phyloP scores from a whole-genome alignment of 73 alveolate genomes.

The Paramecium tetraurelia region DNA sequence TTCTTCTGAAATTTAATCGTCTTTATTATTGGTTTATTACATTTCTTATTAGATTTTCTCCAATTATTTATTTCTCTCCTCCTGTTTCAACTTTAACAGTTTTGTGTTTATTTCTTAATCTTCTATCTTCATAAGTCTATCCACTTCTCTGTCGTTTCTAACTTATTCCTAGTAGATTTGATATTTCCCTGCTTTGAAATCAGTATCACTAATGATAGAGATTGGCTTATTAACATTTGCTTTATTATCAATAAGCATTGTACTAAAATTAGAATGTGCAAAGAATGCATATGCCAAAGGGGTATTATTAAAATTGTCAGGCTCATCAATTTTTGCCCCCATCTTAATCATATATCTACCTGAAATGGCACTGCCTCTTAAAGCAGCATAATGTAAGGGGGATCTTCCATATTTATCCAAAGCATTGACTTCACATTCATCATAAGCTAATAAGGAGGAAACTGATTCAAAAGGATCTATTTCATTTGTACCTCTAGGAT shows the following conservation, averaged over 20 bases:
- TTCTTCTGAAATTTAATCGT: not conserved
- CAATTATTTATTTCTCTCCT: not conserved
- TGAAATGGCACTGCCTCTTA: slow-evolving; percentile 72
- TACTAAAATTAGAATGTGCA: slow-evolving; percentile 69
- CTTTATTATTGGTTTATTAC: not conserved
- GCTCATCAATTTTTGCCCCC: slow-evolving; percentile 63
- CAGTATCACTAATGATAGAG: not conserved
- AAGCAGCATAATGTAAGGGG: slow-evolving; percentile 79
- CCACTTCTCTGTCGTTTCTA: not conserved
- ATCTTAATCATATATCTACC: slow-evolving; percentile 66
- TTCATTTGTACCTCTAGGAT: slow-evolving; percentile 4
- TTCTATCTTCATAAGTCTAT: not conserved
- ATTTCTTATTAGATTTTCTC: not conserved
- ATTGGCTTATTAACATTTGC: slow-evolving; percentile 42
- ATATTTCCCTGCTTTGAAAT: not conserved
- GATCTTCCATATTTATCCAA: slow-evolving; percentile 70
- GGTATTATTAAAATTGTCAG: slow-evolving; percentile 76
- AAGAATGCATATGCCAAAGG: slow-evolving; percentile 78
- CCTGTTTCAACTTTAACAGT: not conserved
- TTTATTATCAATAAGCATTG: slow-evolving; percentile 71
- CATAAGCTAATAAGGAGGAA: slow-evolving; percentile 53
- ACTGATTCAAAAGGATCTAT: slow-evolving; percentile 84
- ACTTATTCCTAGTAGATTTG: not conserved
- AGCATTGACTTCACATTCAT: slow-evolving; percentile 57
- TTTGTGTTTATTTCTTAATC: not conserved